Evolutionary conservation across 306 rosid genomes (phyloP).

Genomic region (Vigna hirtella): DNA sequence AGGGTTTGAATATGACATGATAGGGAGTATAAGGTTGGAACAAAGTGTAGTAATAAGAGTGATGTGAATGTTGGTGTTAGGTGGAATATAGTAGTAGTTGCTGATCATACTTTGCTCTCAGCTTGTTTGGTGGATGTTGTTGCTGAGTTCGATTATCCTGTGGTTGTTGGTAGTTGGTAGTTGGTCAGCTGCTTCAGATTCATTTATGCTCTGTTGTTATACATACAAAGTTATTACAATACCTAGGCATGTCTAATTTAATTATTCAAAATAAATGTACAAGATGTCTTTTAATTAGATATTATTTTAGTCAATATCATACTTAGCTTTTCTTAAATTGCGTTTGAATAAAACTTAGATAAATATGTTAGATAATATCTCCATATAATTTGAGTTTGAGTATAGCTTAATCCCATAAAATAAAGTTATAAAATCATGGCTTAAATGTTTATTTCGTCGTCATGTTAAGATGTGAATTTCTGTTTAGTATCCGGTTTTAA

Average conservation of each 20-base stretch:
- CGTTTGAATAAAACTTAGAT: too few species aligned
- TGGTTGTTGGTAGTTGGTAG: slow-evolving; percentile 37
- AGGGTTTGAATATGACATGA: not conserved
- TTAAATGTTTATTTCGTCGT: accelerated
- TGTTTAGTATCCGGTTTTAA: too few species aligned
- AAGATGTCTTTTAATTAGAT: too few species aligned
- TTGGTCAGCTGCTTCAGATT: slow-evolving; percentile 33
- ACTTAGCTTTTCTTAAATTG: too few species aligned
- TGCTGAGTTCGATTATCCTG: slow-evolving; percentile 20
- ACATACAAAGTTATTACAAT: not conserved
- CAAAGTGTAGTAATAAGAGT: not conserved
- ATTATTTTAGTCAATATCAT: too few species aligned
- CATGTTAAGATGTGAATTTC: too few species aligned
- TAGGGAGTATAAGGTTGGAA: not conserved
- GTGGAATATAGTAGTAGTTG: slow-evolving; percentile 41
- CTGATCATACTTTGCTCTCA: slow-evolving; percentile 44
- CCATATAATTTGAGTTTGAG: too few species aligned
- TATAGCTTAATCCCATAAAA: too few species aligned
- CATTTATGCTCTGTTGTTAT: not conserved
- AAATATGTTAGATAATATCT: too few species aligned
- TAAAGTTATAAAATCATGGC: too few species aligned
- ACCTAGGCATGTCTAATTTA: too few species aligned
- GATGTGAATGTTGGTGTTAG: slow-evolving; percentile 39
- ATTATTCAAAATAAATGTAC: too few species aligned
- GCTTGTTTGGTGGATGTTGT: slow-evolving; percentile 45